phyloP scores from a whole-genome alignment of 768 basidiomycete genomes.

The Leccinum boreale region DNA sequence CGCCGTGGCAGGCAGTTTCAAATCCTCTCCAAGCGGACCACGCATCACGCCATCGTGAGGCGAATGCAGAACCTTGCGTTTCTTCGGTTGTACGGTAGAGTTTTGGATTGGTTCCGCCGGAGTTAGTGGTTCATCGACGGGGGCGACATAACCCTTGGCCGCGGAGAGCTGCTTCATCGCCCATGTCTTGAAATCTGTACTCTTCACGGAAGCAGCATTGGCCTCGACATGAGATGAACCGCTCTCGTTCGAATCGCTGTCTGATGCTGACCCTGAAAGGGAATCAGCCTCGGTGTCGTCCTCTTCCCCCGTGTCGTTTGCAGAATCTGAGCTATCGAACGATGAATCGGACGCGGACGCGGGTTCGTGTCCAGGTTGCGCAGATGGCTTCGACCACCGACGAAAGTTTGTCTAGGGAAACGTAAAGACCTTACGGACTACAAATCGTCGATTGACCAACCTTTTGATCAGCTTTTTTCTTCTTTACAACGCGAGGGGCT shows the following conservation, averaged over 20 bases:
- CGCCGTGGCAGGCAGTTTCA: slow-evolving; percentile 63
- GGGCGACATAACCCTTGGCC: slow-evolving; percentile 38
- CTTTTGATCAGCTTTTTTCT: slow-evolving; percentile 42
- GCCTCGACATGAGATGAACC: slow-evolving; percentile 15
- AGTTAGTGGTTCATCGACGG: slow-evolving; percentile 12
- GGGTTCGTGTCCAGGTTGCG: slow-evolving; percentile 26
- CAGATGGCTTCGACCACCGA: slow-evolving; percentile 46
- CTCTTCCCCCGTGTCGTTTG: slow-evolving; percentile 46
- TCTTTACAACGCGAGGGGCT: slow-evolving; percentile 45
- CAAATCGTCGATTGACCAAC: slow-evolving; percentile 33
- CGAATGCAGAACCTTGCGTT: slow-evolving; percentile 40
- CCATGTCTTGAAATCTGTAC: slow-evolving; percentile 82
- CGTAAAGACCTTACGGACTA: neutral
- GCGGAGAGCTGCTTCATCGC: slow-evolving; percentile 71
- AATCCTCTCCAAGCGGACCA: slow-evolving; percentile 77
- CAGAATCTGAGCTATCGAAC: slow-evolving; percentile 79
- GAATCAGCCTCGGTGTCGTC: slow-evolving; percentile 18
- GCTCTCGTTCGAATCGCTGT: slow-evolving; percentile 15
- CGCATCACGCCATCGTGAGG: slow-evolving; percentile 45
- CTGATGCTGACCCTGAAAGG: slow-evolving; percentile 13
- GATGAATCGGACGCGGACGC: slow-evolving; percentile 51
- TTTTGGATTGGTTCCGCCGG: slow-evolving; percentile 9
- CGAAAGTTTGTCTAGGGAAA: slow-evolving; percentile 37
- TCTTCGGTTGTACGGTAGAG: slow-evolving; percentile 36
- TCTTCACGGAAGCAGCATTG: slow-evolving; percentile 33